Conservation (phyloP, 345 rosid genomes). For the Citrus sinensis region DVS_A1.0 CM039161.1:8932001-8932500, state of each 20-base stretch:
- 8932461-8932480: not conserved
- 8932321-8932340: not conserved
- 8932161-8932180: constrained; percentile 96
- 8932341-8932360: not conserved
- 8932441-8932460: not conserved
- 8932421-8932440: not conserved
- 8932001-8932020: constrained; percentile 71
- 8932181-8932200: constrained; percentile 93
- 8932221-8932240: constrained; percentile 70
- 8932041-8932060: constrained; percentile 98
- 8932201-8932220: constrained; percentile 89
- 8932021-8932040: constrained; percentile 88
- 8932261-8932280: not conserved
- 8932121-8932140: constrained; percentile 88
- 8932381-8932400: not conserved
- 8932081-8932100: constrained; percentile 79
- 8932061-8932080: constrained; percentile 93
- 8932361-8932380: not conserved
- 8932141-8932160: constrained; percentile 89
- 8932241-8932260: not conserved
- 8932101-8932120: constrained; percentile 75
- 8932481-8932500: not conserved
- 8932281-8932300: not conserved
- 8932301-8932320: not conserved
- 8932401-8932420: not conserved